phyloP scores from a whole-genome alignment of 352 stramenopile genomes.

The Phytophthora meadii region DNA sequence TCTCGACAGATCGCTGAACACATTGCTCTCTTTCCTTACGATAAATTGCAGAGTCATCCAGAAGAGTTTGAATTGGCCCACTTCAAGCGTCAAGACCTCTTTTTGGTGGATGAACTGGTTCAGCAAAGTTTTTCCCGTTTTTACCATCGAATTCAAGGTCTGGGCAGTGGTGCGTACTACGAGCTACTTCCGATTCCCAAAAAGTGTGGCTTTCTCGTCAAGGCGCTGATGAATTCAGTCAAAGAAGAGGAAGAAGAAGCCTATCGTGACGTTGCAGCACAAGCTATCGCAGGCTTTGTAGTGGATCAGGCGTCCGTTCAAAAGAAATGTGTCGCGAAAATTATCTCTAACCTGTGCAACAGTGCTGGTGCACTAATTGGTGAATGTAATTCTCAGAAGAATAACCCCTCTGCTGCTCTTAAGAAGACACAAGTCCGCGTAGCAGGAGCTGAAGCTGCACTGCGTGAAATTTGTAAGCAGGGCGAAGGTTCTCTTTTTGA shows the following conservation, averaged over 20 bases:
- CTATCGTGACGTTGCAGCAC: constrained; percentile 56
- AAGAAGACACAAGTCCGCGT: constrained; percentile 50
- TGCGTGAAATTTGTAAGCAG: constrained; percentile 50
- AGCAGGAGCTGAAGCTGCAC: constrained; percentile 47
- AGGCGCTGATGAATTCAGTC: constrained; percentile 80
- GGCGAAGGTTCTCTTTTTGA: constrained; percentile 45
- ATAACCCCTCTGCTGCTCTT: constrained; percentile 20
- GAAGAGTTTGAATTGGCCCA: constrained; percentile 71
- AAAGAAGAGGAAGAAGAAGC: constrained; percentile 63
- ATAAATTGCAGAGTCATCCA: constrained; percentile 36
- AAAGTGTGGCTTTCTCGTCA: constrained; percentile 84
- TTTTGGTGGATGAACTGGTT: constrained; percentile 75
- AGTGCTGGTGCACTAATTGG: constrained; percentile 57
- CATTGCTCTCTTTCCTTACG: constrained; percentile 60
- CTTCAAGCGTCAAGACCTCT: constrained; percentile 85
- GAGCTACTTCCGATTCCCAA: constrained; percentile 57
- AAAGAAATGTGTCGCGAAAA: constrained; percentile 79
- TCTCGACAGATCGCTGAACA: constrained; percentile 76
- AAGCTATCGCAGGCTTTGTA: constrained; percentile 66
- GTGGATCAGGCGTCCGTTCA: constrained; percentile 55
- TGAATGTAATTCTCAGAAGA: constrained; percentile 17
- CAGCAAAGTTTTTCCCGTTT: constrained; percentile 59
- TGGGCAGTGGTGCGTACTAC: constrained; percentile 69
- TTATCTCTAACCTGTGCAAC: constrained; percentile 82
- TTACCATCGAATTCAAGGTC: constrained; percentile 64